Evolutionary conservation across 139 green algal species (phyloP), one percentile per base, ranked within the genome.

Genomic region (Spirogloea muscicola): DNA sequence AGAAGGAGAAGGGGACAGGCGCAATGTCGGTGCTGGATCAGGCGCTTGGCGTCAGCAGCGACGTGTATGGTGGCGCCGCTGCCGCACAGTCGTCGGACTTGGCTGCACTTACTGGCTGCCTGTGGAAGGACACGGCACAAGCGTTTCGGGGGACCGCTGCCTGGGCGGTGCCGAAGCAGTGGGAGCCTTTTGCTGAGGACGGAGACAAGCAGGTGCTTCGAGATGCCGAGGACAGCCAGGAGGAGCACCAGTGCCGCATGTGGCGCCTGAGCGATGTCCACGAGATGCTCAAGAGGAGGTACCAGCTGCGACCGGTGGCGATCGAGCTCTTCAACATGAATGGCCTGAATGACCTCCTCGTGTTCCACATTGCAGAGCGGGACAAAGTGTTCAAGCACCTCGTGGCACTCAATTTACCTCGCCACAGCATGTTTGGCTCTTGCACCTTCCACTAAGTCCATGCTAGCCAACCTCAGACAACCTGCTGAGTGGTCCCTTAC

Each of bases 301-400:
- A 86, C 77, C 86, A 86, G 74, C 85, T 91, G 52, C 84, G 84
- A 25, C 87, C 76, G 3, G 76, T 71, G 18, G 87, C 87, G 3
- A 49, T 91, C 34, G 87, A 91, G 85, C 52, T 91, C 21, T 91
- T 91, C 73, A 66, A 78, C 42, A 67, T 68, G 16, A 83, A 86
- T 74, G 73, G 86, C 25, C 74, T 72, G 29, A 87, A 82, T 16
- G 84, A 82, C 2, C 76, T 91, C 29, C 48, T 91, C 61, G 84
- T 79, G 70, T 87, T 91, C 49, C 68, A 75, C 25, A 0, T 33
- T 4, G 34, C 37, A 13, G 65, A 81, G 63, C 42, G 74, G 25
- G 74, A 81, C n/a, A 29, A 58, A 31, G 44, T 67, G 51, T 81
- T 71, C 64, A 72, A 69, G 39, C 49, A 68, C 29, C 36, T 81